phyloP scores from a whole-genome alignment of 2,329 filamentous ascomycete species.

The Diaporthe destruens region DNA sequence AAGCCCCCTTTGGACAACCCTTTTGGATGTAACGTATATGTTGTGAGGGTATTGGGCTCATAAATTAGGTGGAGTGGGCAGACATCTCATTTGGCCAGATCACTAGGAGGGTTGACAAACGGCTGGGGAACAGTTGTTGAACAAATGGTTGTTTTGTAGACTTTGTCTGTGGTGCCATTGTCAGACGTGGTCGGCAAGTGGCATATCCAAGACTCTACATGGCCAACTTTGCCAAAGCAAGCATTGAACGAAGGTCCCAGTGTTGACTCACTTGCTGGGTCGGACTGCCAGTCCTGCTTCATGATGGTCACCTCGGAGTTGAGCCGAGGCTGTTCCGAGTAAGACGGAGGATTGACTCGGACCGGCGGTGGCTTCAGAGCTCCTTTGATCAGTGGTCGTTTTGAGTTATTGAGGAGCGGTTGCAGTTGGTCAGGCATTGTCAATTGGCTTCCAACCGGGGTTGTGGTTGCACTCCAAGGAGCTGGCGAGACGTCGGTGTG shows the following conservation, averaged over 20 bases:
- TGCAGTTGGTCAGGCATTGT: constrained; percentile 12
- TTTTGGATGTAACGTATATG: background rate
- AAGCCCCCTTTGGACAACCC: background rate
- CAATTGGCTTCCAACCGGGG: background rate
- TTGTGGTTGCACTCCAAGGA: background rate
- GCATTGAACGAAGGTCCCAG: background rate
- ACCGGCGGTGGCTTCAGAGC: constrained; percentile 22
- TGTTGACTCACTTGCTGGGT: constrained; percentile 11
- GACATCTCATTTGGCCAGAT: background rate
- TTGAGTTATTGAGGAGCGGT: background rate
- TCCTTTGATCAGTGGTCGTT: constrained; percentile 36
- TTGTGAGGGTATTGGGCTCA: too few species aligned
- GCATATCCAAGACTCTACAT: background rate
- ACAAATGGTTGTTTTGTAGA: constrained; percentile 12
- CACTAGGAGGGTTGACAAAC: constrained; percentile 37
- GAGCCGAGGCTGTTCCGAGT: constrained; percentile 25
- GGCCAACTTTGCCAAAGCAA: background rate
- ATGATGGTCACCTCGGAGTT: constrained; percentile 33
- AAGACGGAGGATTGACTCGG: constrained; percentile 15
- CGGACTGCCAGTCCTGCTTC: constrained; percentile 23
- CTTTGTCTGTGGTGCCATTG: background rate
- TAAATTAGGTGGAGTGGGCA: background rate
- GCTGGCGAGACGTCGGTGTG: background rate
- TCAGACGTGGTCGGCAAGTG: background rate
- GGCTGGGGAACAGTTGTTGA: constrained; percentile 38